Base-by-base conservation (phyloP, 2,329 filamentous ascomycete species). In the Pseudovirgaria hyperparasitica region DNA sequence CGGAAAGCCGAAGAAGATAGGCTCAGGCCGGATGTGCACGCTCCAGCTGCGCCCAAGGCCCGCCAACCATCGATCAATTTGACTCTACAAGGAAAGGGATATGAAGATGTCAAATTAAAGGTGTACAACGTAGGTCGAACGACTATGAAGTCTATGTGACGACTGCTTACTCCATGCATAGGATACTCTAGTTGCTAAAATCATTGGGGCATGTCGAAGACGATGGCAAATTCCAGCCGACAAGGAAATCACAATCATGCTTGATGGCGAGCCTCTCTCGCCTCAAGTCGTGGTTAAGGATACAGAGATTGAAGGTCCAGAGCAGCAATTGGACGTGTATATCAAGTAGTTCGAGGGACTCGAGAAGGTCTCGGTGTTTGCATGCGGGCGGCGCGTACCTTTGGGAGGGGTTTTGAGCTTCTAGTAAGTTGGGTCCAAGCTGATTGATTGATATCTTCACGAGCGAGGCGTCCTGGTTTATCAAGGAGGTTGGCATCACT, bases 101-200 rank as follows among this genome's bases (percentile, higher is more conserved):
- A 43, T 69, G 28, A 58, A 59, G 15, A 42, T 76, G 38, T 76
- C 16, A 67, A 64, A 36, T 62, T 61, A 5, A 68, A 62, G 29
- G 63, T 57, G 3, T 49, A 58, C 22, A 47, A 55, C 7, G 63
- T 72, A 19, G 63, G 66, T 36, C 64, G 56, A 39, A 50, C 74
- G 19, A 61, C 46, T 22, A 60, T 65, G 9, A 55, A 55, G 23
- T 50, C 55, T 31, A 62, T 65, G 50, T 36, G 60, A 49, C 15
- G 5, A 11, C 18, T n/a, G 27, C 7, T 15, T 20, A 14, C 19
- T 8, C 15, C 5, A 9, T 18, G 12, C n/a, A n/a, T 14, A 39
- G 36, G 25, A 34, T 7, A 38, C 36, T 2, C 30, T 27, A 9
- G 33, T 39, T 12, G 29, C 25, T 9, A 24, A 24, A 10, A 23